These are phyloP conservation scores for Alternaria dauci DNA, from an alignment of 2,329 filamentous ascomycete genomes.

Conservation along the genomic window DNA sequence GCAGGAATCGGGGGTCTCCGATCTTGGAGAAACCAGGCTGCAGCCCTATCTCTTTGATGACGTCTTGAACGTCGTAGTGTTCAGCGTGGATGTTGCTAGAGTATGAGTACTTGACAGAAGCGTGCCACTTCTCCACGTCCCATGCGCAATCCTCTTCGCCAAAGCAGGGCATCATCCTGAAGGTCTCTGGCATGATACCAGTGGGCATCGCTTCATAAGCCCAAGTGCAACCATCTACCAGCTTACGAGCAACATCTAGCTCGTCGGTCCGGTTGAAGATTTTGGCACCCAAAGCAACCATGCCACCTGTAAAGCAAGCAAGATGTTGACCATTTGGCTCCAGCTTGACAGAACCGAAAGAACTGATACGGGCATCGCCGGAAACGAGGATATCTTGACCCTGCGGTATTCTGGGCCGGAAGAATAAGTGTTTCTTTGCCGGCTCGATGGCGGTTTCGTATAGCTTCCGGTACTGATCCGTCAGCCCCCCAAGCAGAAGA, in stretches of 20 bases:
- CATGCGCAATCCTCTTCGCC: conserved; percentile 54
- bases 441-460: conserved; percentile 74
- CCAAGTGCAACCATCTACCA: conserved; percentile 66
- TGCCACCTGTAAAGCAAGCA: conserved; percentile 64
- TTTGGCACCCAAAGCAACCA: conserved; percentile 62
- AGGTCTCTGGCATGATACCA: conserved; percentile 64
- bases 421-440: conserved; percentile 77
- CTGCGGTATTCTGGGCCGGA: conserved; percentile 74
- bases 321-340: conserved; percentile 60
- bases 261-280: conserved; percentile 61
- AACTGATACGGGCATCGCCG: conserved; percentile 60
- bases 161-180: conserved; percentile 54
- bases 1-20: conserved; percentile 50
- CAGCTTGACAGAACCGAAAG: conserved; percentile 54
- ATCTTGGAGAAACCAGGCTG: conserved; percentile 54
- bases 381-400: conserved; percentile 77
- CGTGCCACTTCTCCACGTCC: conserved; percentile 55
- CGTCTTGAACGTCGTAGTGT: conserved; percentile 31
- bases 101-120: conserved; percentile 42
- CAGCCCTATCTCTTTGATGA: conserved; percentile 52
- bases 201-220: conserved; percentile 59
- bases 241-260: conserved; percentile 58
- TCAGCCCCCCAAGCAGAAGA: conserved; percentile 77
- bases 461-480: conserved; percentile 75
- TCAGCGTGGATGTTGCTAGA: conserved; percentile 20